Conservation (phyloP, 2,329 filamentous ascomycete genomes). For the Ophiostoma piceae region DNA sequence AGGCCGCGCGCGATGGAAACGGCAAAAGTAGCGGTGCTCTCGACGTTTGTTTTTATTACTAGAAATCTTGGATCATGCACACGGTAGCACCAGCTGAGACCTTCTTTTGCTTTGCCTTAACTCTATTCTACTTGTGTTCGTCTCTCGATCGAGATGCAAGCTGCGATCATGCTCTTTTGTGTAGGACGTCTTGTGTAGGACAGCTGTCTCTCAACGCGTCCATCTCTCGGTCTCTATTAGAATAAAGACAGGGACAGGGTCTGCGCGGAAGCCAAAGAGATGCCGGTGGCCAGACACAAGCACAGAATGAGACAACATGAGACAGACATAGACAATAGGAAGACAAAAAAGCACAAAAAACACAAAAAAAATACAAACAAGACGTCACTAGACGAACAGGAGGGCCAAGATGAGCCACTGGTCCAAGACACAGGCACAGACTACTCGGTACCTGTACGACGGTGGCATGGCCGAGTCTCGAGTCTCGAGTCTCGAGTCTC, state of each 20-base stretch:
- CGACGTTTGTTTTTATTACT: too few relatives aligned
- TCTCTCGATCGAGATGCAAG: conserved; percentile 6
- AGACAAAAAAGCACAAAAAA: too few relatives aligned
- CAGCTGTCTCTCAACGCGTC: not conserved
- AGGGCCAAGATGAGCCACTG: not conserved
- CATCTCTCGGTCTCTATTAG: not conserved
- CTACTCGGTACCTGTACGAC: not conserved
- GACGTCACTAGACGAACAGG: conserved; percentile 11
- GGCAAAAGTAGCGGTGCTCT: not conserved
- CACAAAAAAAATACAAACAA: not conserved
- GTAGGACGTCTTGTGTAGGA: not conserved
- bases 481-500: not conserved
- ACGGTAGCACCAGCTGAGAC: not conserved
- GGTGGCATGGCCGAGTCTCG: not conserved
- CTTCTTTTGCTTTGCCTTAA: not conserved
- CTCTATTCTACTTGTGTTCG: not conserved
- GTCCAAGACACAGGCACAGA: not conserved
- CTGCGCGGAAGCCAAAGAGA: not conserved
- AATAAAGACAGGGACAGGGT: not conserved
- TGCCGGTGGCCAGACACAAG: not conserved
- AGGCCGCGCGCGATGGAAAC: not conserved
- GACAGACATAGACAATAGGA: too few relatives aligned
- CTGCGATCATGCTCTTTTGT: conserved; percentile 1
- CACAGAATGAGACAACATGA: not conserved
- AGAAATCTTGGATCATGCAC: not conserved